Base-by-base conservation (phyloP, 495 filamentous ascomycete species). In the Jackrogersella minutella region DNA sequence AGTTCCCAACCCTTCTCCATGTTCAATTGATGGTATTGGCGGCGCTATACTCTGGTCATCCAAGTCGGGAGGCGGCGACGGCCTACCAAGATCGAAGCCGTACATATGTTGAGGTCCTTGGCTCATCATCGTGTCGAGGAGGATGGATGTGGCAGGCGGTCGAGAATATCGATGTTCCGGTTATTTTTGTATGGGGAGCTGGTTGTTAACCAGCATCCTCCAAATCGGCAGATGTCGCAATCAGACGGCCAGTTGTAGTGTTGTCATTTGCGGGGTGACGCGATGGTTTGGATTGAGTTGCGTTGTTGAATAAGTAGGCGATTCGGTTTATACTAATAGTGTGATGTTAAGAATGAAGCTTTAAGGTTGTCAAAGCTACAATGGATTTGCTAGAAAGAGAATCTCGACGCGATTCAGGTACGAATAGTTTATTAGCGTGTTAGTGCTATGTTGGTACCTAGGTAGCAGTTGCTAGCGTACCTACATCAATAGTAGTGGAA, bases 131-230 rank as follows among this genome's bases (percentile, higher is more conserved):
- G 9, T 69, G 51, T 46, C 33, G 44, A 21, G 10, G n/a, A 30
- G 39, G 34, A 33, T 51, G 30, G n/a, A 60, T n/a, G 22, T 17
- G 46, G 41, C 47, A 14, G 16, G 43, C 56, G 37, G 44, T 63
- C 46, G 21, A 61, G 40, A 52, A 22, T 28, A 37, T 47, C 7
- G 16, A 50, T 37, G 14, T n/a, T n/a, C n/a, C n/a, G n/a, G n/a
- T 21, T 64, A 56, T 57, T n/a, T 37, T 61, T 28, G 43, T 37
- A 47, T 51, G 55, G 60, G 61, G 61, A 69, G 66, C 66, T 66
- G 66, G 60, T 62, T 58, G 57, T 62, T 58, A 70, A 49, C 66
- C 60, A 72, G 72, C 72, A 74, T 72, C 72, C 68, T 74, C 59
- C 57, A 53, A 62, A 28, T 66, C 36, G 62, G 51, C 28, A 43